Base-by-base conservation (phyloP, 306 rosid species). In the Gynostemma pentaphyllum region DNA sequence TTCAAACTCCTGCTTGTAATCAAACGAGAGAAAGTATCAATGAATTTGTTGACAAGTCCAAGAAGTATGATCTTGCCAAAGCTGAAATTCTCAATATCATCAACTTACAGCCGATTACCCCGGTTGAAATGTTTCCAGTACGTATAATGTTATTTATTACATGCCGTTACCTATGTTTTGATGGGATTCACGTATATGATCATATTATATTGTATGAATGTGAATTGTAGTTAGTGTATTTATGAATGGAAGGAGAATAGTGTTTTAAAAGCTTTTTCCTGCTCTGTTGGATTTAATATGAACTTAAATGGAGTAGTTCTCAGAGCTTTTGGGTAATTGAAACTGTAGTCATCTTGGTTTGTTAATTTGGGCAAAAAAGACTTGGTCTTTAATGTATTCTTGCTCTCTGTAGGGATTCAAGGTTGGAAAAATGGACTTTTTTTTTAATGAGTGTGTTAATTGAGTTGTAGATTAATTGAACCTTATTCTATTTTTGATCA, bases 71-170 rank as follows among this genome's bases (percentile, higher is more conserved):
- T 59, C 85, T 91, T 27, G 87, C 89, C 12, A 77, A 85, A 77
- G 86, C 89, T 46, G 94, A 82, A 80, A 28, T 91, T 69, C 80
- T 91, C 54, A 91, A 91, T 66, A 75, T 91, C 62, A 12, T 87
- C 59, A 83, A 91, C 76, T 51, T 55, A 19, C 81, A 89, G 70
- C 89, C 96, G 12, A 45, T 76, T 52, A 19, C 73, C 14, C 47
- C 45, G 0, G 91, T 83, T 56, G 91, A 70, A 71, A 27, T 82
- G 45, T 83, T 21, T 54, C 71, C 84, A 21, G 95, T 87, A 70
- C 75, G 5, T 57, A n/a, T 57, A 13, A 57, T 15, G 52, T 52
- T n/a, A n/a, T n/a, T n/a, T n/a, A n/a, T n/a, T n/a, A n/a, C n/a
- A n/a, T n/a, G n/a, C n/a, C n/a, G n/a, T n/a, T n/a, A n/a, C n/a